Base-by-base conservation (phyloP, 257 asterid genomes). In the Echites panduratus region DNA sequence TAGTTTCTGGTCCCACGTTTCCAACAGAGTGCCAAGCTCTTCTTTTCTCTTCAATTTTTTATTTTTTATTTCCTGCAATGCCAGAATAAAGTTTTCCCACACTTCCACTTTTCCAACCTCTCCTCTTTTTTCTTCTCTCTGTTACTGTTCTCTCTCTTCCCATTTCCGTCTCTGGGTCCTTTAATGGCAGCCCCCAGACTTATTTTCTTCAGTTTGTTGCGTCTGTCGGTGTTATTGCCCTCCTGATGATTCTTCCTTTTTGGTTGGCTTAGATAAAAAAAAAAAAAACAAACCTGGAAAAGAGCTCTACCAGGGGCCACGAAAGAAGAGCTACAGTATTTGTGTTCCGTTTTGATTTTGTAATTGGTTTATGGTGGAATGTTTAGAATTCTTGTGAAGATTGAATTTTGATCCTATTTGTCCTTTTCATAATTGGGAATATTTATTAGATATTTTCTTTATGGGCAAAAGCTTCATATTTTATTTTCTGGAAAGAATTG, bases 171-270 rank as follows among this genome's bases (percentile, higher is more conserved):
- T 27, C 19, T 63, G 40, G 65, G 76, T 80, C 89, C 89, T 83
- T 90, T 81, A 83, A 86, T 83, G 89, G 94, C 89, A 87, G 95
- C 81, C 88, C 96, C 96, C 84, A 91, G 58, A 76, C 84, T 72
- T 73, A 79, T 77, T 75, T 82, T 83, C 81, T 78, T 79, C 83
- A 61, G 80, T 78, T 85, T 50, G 76, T 74, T 78, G 74, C 76
- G 81, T 87, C 86, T 88, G 86, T 78, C 81, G 89, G 66, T 86
- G 85, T 76, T 82, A 73, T 79, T 70, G 73, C 58, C 49, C 56
- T 79, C 72, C 58, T 47, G 72, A 41, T 74, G 73, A 56, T 75
- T 79, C 73, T 79, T 83, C 80, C 83, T 75, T 71, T 82, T 80
- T 68, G 80, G 79, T 73, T 74, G 75, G 81, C 73, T 75, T 66